phyloP scores from a whole-genome alignment of 495 filamentous ascomycete genomes.

The Cercophora sp. region DNA sequence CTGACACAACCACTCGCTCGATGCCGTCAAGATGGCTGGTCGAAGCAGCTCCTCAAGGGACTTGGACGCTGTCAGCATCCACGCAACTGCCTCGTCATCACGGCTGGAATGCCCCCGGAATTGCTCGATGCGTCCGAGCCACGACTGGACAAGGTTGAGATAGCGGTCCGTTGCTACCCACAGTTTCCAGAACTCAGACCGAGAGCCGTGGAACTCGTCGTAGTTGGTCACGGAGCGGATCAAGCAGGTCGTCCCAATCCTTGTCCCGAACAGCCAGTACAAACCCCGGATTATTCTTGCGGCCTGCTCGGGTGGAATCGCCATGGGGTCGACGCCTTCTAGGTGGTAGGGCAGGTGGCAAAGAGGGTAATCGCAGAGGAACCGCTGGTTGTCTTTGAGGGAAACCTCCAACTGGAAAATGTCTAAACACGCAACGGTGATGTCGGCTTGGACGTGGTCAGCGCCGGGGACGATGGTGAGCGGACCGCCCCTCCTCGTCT shows the following conservation, averaged over 20 bases:
- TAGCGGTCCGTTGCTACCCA: conserved; percentile 11
- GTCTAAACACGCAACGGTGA: conserved; percentile 3
- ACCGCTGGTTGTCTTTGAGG: neutral
- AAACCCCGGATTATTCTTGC: conserved; percentile 8
- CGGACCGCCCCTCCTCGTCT: neutral
- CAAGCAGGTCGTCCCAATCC: neutral
- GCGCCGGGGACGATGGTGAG: conserved; percentile 7
- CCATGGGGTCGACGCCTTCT: neutral
- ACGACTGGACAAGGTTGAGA: conserved; percentile 5
- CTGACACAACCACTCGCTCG: conserved; percentile 4
- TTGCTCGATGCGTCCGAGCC: neutral
- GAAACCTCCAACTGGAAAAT: conserved; percentile 5
- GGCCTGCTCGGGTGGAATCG: neutral
- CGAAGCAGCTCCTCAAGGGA: conserved; percentile 1
- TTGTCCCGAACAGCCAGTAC: conserved; percentile 11
- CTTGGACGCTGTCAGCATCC: neutral
- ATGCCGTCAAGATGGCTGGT: neutral
- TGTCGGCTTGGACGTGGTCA: conserved; percentile 1
- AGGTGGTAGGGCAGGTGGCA: conserved; percentile 8
- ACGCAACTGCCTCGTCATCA: neutral
- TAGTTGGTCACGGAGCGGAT: neutral
- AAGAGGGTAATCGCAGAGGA: conserved; percentile 7
- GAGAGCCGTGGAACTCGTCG: conserved; percentile 9
- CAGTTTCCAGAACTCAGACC: neutral
- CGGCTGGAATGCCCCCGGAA: neutral